Evolutionary conservation across 2,329 filamentous ascomycete species (phyloP).

Genomic region (Fusarium goolgardi): DNA sequence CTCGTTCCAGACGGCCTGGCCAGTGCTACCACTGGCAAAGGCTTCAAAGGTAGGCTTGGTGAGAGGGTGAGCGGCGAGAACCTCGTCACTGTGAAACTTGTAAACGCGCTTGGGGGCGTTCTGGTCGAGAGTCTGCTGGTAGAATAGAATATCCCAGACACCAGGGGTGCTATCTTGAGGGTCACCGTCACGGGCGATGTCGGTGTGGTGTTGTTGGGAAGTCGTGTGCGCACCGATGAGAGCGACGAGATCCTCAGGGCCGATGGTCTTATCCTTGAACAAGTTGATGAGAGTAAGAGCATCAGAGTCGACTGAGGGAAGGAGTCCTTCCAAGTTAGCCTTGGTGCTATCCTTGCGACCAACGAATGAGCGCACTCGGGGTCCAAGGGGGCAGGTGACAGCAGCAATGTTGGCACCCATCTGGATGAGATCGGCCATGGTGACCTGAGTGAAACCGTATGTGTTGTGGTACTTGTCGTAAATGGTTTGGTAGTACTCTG

Average conservation of each 20-base stretch:
- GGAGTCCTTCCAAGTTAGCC: conserved; percentile 54
- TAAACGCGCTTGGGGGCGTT: conserved; percentile 53
- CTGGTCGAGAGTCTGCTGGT: conserved; percentile 54
- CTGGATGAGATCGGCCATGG: conserved; percentile 66
- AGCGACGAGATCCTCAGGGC: conserved; percentile 61
- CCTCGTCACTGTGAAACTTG: conserved; percentile 57
- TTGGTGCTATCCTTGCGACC: conserved; percentile 60
- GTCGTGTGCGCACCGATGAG: conserved; percentile 67
- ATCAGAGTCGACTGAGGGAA: conserved; percentile 58
- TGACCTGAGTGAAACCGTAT: conserved; percentile 54
- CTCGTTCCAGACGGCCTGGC: conserved; percentile 56
- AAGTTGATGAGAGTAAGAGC: conserved; percentile 61
- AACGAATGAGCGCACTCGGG: conserved; percentile 62
- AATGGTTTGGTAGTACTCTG: conserved; percentile 53
- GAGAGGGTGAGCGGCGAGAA: conserved; percentile 53
- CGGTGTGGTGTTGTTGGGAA: conserved; percentile 60
- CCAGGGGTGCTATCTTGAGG: conserved; percentile 65
- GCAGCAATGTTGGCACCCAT: conserved; percentile 63
- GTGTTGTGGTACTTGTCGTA: conserved; percentile 54
- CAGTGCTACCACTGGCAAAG: conserved; percentile 50
- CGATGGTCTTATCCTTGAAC: conserved; percentile 66
- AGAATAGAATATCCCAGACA: conserved; percentile 65
- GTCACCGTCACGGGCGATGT: conserved; percentile 54
- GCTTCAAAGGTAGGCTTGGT: conserved; percentile 53
- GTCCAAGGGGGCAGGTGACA: conserved; percentile 59